phyloP scores from a whole-genome alignment of 2,329 filamentous ascomycete genomes.

The Apiospora sp. region DNA sequence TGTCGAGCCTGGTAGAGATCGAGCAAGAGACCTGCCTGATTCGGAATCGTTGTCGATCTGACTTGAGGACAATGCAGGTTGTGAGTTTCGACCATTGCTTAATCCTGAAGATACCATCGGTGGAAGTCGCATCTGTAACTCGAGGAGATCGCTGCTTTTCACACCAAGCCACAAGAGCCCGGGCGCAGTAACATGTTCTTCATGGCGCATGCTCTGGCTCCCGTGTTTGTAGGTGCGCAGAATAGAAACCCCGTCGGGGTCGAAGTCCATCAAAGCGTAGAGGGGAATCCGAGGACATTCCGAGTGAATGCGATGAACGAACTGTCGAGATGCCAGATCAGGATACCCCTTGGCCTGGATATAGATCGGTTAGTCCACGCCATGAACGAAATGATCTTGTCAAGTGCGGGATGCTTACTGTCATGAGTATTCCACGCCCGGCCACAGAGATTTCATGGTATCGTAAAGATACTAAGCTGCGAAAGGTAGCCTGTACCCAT shows the following conservation, averaged over 20 bases:
- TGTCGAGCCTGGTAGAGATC: not conserved
- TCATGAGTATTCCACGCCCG: conserved; percentile 71
- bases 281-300: conserved; percentile 61
- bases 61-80: not conserved
- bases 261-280: conserved; percentile 74
- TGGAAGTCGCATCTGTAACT: not conserved
- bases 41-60: not conserved
- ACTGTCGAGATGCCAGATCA: conserved; percentile 73
- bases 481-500: conserved; percentile 72
- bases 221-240: conserved; percentile 77
- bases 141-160: conserved; percentile 51
- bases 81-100: conserved; percentile 12
- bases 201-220: conserved; percentile 68
- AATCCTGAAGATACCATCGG: not conserved
- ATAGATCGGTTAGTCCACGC: conserved; percentile 25
- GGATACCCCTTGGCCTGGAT: conserved; percentile 81
- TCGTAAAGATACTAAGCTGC: conserved; percentile 64
- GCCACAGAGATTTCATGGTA: conserved; percentile 60
- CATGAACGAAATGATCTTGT: not conserved
- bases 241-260: conserved; percentile 79
- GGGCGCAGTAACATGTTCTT: conserved; percentile 58
- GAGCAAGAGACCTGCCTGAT: conserved; percentile 25
- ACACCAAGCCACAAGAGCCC: conserved; percentile 72
- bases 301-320: conserved; percentile 63
- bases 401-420: conserved; percentile 53